phyloP scores from a whole-genome alignment of 208 protist genomes.

The Novymonas esmeraldas region DNA sequence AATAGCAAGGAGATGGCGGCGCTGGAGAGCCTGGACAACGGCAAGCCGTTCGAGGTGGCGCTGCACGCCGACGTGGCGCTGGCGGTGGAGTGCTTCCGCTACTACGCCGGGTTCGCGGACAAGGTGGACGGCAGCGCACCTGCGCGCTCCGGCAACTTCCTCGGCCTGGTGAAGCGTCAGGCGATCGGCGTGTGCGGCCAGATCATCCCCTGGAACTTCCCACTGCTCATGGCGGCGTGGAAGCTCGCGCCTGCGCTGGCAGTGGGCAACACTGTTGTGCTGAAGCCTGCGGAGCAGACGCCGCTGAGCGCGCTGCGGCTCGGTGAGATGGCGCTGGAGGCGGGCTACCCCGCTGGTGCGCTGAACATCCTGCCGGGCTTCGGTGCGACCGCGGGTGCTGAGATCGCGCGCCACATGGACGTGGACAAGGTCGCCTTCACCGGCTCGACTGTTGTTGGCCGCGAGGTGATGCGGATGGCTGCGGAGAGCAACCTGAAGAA shows the following conservation, averaged over 20 bases:
- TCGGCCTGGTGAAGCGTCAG: slow-evolving; percentile 75
- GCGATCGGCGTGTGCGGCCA: slow-evolving; percentile 84
- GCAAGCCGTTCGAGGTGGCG: slow-evolving; percentile 80
- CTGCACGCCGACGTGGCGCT: slow-evolving; percentile 62
- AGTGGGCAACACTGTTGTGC: slow-evolving; percentile 80
- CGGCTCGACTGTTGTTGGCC: slow-evolving; percentile 77
- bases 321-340: slow-evolving; percentile 76
- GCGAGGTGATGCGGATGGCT: slow-evolving; percentile 65
- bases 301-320: slow-evolving; percentile 84
- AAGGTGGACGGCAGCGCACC: slow-evolving; percentile 88
- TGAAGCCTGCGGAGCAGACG: slow-evolving; percentile 93
- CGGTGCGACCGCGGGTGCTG: slow-evolving; percentile 73
- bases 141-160: slow-evolving; percentile 60
- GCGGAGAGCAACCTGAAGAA: slow-evolving; percentile 80
- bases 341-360: slow-evolving; percentile 86
- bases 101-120: slow-evolving; percentile 91
- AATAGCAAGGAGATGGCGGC: slow-evolving; percentile 69
- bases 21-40: slow-evolving; percentile 91
- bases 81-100: slow-evolving; percentile 72
- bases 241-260: slow-evolving; percentile 89
- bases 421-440: slow-evolving; percentile 94
- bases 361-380: slow-evolving; percentile 89
- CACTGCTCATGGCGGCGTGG: slow-evolving; percentile 87
- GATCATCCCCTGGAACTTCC: slow-evolving; percentile 94
- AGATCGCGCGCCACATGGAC: slow-evolving; percentile 63